A percentile compares a stretch with the other conserved stretches of the same genome.
Evolutionary conservation across 495 filamentous ascomycete species (phyloP).

Genomic region (Penicillium lividum): DNA sequence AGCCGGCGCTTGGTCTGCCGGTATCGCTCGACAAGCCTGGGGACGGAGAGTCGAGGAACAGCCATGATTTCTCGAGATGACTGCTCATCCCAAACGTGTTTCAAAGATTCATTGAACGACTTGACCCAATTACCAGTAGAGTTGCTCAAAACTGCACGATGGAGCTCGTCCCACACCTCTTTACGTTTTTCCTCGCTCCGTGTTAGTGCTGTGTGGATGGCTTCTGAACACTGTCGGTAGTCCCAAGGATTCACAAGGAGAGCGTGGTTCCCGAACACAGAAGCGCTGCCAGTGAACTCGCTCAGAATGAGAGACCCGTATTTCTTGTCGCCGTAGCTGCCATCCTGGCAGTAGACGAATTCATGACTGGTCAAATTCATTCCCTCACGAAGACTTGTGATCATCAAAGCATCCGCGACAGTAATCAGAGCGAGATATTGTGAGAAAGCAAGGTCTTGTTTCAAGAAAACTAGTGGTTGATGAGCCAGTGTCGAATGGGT

Average conservation of each 20-base stretch:
- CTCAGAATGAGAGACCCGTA: constrained; percentile 86
- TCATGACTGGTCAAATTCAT: constrained; percentile 96
- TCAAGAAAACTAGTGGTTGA: constrained; percentile 88
- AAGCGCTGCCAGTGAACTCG: constrained; percentile 90
- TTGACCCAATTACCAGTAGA: constrained; percentile 83
- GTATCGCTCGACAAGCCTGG: constrained; percentile 63
- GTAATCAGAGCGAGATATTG: constrained; percentile 88
- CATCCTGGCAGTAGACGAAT: constrained; percentile 90
- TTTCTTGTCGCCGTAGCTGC: constrained; percentile 69
- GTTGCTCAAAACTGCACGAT: constrained; percentile 71
- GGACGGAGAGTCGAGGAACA: constrained; percentile 76
- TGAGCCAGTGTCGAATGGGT: constrained; percentile 83
- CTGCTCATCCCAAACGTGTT: constrained; percentile 77
- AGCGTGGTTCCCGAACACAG: constrained; percentile 70
- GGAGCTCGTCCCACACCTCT: constrained; percentile 71
- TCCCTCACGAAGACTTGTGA: constrained; percentile 88
- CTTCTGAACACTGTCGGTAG: constrained; percentile 78
- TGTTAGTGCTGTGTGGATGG: constrained; percentile 77
- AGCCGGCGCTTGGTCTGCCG: constrained; percentile 62
- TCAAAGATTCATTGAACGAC: constrained; percentile 66
- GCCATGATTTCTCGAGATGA: constrained; percentile 77
- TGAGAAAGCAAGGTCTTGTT: constrained; percentile 87
- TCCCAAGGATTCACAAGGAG: constrained; percentile 93
- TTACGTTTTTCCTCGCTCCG: constrained; percentile 72
- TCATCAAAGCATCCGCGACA: constrained; percentile 86